Percentiles rank a stretch among this genome's conserved stretches.
Evolutionary conservation across 371 early-diverging fungal genomes (phyloP).

Genomic region (Zancudomyces culisetae): DNA sequence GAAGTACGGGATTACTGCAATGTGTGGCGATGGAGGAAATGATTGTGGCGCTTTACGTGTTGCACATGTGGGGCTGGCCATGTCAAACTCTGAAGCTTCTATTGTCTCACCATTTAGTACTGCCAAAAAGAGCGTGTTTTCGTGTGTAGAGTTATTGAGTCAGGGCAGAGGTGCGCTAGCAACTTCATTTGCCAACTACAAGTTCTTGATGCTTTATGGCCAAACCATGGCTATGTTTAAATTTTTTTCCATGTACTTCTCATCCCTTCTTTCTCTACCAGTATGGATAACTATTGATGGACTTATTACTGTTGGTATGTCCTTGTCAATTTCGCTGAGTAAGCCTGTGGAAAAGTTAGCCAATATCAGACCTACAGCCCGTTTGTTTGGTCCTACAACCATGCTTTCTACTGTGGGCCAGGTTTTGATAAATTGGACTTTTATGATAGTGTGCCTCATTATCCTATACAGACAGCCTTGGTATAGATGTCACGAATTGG

Average conservation of each 20-base stretch:
- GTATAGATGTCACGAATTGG: conserved; percentile 55
- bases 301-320: conserved; percentile 35
- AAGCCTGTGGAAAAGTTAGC: conserved; percentile 33
- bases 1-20: conserved; percentile 53
- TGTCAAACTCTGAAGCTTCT: conserved; percentile 68
- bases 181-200: conserved; percentile 52
- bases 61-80: conserved; percentile 78
- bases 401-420: conserved; percentile 39
- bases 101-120: conserved; percentile 74
- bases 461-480: conserved; percentile 42
- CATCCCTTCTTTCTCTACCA: conserved; percentile 31
- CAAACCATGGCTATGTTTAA: conserved; percentile 54
- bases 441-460: conserved; percentile 28
- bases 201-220: conserved; percentile 51
- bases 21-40: conserved; percentile 95
- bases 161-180: conserved; percentile 61
- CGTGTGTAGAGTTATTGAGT: conserved; percentile 50
- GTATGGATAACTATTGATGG: conserved; percentile 61
- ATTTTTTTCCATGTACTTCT: conserved; percentile 50
- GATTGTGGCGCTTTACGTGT: conserved; percentile 85
- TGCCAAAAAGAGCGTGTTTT: conserved; percentile 35
- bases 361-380: conserved; percentile 47
- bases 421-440: conserved; percentile 43
- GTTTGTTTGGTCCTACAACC: conserved; percentile 42
- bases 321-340: conserved; percentile 43